Percentiles rank a stretch among this genome's conserved stretches.
Conservation (phyloP, 73 alveolate genomes). For the Symbiodinium natans region DNA sequence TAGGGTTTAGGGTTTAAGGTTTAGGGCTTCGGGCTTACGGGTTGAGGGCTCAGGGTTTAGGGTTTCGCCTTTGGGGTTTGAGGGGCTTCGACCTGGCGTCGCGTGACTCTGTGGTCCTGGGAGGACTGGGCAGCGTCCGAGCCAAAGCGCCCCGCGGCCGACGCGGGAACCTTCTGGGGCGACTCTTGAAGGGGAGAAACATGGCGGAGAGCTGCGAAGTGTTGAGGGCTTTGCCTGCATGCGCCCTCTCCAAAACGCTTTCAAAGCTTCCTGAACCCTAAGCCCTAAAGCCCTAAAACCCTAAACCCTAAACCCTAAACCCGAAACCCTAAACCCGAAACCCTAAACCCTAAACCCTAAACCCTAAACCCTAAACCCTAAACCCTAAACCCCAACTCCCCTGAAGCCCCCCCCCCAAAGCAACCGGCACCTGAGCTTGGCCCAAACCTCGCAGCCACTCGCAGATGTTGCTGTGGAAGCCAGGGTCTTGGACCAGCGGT, state of each 20-base stretch:
- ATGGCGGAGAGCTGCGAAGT: not conserved
- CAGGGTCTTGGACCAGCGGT: not conserved
- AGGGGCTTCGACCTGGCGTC: no score
- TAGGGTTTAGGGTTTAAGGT: not conserved
- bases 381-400: no score
- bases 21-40: not conserved
- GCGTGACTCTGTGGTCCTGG: not conserved
- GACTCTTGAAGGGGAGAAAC: not conserved
- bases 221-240: not conserved
- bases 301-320: no score
- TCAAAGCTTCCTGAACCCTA: no score
- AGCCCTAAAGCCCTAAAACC: no score
- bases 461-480: conserved; percentile 19
- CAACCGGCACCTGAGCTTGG: not conserved
- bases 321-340: no score
- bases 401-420: no score
- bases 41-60: no score
- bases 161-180: conserved; percentile 29
- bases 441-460: not conserved
- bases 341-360: no score
- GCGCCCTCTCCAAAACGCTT: not conserved
- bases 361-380: no score
- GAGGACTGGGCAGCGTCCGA: not conserved
- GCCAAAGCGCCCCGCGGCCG: not conserved
- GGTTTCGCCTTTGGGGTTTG: not conserved